These are phyloP conservation scores for Toxicodendron radicans DNA, from an alignment of 345 rosid species.

Conservation along the genomic window DNA sequence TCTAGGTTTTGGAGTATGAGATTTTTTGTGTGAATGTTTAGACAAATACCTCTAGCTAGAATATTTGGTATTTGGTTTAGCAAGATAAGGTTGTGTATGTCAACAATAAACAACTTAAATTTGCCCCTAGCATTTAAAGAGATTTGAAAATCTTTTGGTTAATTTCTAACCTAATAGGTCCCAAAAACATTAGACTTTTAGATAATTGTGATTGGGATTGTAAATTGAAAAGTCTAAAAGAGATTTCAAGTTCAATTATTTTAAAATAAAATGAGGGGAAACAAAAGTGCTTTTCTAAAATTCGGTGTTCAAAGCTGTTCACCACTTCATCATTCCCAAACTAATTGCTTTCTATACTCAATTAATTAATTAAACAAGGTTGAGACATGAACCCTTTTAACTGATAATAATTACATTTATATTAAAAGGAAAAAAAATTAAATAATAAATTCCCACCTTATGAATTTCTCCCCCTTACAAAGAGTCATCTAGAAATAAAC, in stretches of 20 bases:
- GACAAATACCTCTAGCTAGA: too few relatives aligned
- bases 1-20: too few relatives aligned
- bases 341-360: too few relatives aligned
- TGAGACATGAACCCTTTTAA: too few relatives aligned
- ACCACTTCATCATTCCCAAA: too few relatives aligned
- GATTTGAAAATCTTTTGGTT: neutral
- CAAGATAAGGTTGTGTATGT: neutral
- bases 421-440: neutral
- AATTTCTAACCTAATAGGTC: neutral
- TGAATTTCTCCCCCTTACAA: neutral
- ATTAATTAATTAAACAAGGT: too few relatives aligned
- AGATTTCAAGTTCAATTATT: neutral
- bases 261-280: neutral
- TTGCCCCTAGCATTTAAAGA: neutral
- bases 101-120: neutral
- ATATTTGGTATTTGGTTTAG: neutral
- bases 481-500: conserved; percentile 23
- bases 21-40: too few relatives aligned
- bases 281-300: neutral
- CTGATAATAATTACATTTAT: neutral
- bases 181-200: neutral
- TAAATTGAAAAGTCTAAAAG: neutral
- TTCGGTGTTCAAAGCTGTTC: neutral
- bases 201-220: neutral
- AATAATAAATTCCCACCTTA: neutral